Conservation (phyloP, 805 yeast genomes). For the Ogataea trehalophila region DNA sequence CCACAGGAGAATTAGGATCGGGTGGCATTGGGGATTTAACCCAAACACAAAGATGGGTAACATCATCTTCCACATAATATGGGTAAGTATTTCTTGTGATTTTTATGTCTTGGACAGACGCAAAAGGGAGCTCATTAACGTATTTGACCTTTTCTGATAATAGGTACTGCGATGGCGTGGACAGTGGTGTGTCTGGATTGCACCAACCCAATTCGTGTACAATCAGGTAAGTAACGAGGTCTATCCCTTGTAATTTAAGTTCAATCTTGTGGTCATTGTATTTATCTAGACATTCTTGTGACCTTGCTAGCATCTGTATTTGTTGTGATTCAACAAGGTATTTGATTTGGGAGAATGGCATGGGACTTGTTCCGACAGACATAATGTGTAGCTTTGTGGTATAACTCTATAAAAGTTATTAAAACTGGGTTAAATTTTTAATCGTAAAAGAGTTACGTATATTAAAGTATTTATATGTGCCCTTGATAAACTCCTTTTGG, state of each 20-base stretch:
- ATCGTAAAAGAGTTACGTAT: no score
- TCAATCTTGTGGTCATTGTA: slow-evolving; percentile 43
- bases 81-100: slow-evolving; percentile 60
- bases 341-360: slow-evolving; percentile 42
- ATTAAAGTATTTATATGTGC: no score
- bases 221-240: slow-evolving; percentile 46
- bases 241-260: slow-evolving; percentile 31
- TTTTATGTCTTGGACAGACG: slow-evolving; percentile 37
- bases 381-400: neutral
- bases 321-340: slow-evolving; percentile 36
- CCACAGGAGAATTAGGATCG: slow-evolving; percentile 43
- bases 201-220: slow-evolving; percentile 48
- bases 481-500: no score
- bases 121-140: slow-evolving; percentile 37
- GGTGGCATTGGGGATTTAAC: slow-evolving; percentile 50
- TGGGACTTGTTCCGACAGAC: slow-evolving; percentile 26
- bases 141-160: slow-evolving; percentile 19
- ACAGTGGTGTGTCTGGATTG: slow-evolving; percentile 17
- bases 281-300: slow-evolving; percentile 35
- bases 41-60: slow-evolving; percentile 65
- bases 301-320: slow-evolving; percentile 46
- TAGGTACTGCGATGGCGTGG: slow-evolving; percentile 6
- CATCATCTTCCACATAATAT: slow-evolving; percentile 47
- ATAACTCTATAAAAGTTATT: neutral
- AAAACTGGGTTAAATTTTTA: no score